Conservation (phyloP, 306 rosid genomes). For the Senna siamea region DNA sequence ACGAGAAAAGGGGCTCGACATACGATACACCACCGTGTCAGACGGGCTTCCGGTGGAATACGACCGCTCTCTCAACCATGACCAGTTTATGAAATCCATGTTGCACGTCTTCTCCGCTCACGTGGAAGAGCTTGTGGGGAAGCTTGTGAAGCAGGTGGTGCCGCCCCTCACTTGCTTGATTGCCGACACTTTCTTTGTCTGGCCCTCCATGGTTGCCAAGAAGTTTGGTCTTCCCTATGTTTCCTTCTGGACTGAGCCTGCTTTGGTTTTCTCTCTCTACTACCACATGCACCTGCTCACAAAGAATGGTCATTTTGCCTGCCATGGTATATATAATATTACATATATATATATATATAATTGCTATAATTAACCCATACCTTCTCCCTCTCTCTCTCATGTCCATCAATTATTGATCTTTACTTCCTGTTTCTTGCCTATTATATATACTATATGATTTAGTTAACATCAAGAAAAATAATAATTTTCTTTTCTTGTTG, state of each 20-base stretch:
- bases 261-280: slow-evolving; percentile 62
- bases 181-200: slow-evolving; percentile 65
- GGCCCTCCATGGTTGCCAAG: slow-evolving; percentile 57
- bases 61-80: slow-evolving; percentile 63
- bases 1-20: slow-evolving; percentile 49
- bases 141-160: slow-evolving; percentile 27
- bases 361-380: no score
- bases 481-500: no score
- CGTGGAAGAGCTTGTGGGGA: slow-evolving; percentile 52
- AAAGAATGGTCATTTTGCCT: slow-evolving; percentile 58
- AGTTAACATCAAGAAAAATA: no score
- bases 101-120: slow-evolving; percentile 56
- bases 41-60: slow-evolving; percentile 58
- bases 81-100: slow-evolving; percentile 56
- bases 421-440: no score
- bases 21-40: slow-evolving; percentile 55
- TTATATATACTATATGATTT: no score
- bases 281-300: slow-evolving; percentile 57
- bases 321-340: slow-evolving; percentile 36
- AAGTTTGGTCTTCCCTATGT: slow-evolving; percentile 46
- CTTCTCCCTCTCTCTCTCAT: no score
- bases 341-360: no score
- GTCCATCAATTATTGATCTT: no score
- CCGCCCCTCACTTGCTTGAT: slow-evolving; percentile 48
- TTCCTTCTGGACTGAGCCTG: slow-evolving; percentile 70